Base-by-base conservation (phyloP, 257 asterid genomes). In the Fraxinus quadrangulata region DNA sequence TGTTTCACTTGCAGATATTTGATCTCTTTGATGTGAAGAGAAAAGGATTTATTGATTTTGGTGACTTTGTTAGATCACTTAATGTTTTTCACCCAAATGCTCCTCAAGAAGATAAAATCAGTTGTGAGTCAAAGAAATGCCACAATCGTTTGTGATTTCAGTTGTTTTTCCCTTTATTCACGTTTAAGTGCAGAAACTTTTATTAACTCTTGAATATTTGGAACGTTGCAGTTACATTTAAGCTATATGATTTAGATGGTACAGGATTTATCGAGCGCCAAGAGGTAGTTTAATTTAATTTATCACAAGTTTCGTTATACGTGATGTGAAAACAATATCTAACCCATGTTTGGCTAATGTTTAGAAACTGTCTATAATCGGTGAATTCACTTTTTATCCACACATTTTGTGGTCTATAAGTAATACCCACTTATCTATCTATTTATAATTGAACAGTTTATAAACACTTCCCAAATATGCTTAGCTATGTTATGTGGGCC, bases 51-150 rank as follows among this genome's bases (percentile, higher is more conserved):
- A 96, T 93, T 85, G 98, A 96, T 83, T 96, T 96, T 87, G 96
- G 98, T 77, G 99, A 96, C 83, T 96, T 96, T 71, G 99, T 93
- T 77, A 85, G 90, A 85, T 87, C 97, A 21, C 96, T 96, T 51
- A 91, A 88, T 83, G 99, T 96, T 81, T 96, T 96, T 90, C 99
- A 96, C 87, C 99, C 99, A n/a, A 96, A 96, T 81, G 99, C 99
- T n/a, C 87, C 96, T 36, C 87, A 59, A 84, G 97, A 96, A 79
- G 98, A 96, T 80, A 96, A 96, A 83, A 92, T 93, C 59, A 89
- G 89, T 68, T 93, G 99, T 96, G 83, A 82, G 99, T 79, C 47
- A 14, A 45, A 45, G n/a, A 70, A 34, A 47, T 47, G 40, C 42
- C 42, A 6, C 19, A 16, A 73, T 26, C 13, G 54, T 45, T 54